Conservation (phyloP, 1,284 basidiomycete genomes). For the Cutaneotrichosporon sp. region DNA sequence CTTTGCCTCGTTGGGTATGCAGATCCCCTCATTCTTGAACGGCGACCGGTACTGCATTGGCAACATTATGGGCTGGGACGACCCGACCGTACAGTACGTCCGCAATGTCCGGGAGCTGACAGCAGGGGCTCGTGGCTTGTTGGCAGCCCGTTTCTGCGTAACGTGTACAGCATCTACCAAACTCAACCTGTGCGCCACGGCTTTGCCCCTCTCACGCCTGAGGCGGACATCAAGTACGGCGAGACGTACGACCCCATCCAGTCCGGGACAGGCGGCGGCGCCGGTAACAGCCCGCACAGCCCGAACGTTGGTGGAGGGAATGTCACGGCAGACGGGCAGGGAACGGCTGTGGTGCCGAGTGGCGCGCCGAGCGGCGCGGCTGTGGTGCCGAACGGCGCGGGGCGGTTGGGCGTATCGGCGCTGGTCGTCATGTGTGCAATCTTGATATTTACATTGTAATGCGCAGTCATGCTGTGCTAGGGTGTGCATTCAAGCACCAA, state of each 20-base stretch:
- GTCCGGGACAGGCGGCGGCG: not conserved
- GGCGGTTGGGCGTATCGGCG: too few relatives aligned
- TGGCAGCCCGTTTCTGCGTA: constrained; percentile 63
- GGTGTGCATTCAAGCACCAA: too few relatives aligned
- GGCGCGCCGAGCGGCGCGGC: not conserved
- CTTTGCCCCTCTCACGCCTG: constrained; percentile 60
- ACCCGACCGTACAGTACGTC: not conserved
- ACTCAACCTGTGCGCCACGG: constrained; percentile 73
- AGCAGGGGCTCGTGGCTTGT: constrained; percentile 56
- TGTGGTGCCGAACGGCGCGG: too few relatives aligned
- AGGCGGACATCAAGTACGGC: not conserved
- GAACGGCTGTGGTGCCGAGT: not conserved
- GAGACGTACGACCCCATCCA: not conserved
- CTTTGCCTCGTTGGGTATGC: not conserved
- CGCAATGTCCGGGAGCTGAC: not conserved
- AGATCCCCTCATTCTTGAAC: not conserved
- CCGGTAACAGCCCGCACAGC: not conserved
- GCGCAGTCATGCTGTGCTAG: too few relatives aligned
- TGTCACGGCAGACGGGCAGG: not conserved
- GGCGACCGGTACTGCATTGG: constrained; percentile 3
- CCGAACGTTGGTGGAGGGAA: not conserved
- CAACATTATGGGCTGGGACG: not conserved
- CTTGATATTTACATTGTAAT: not conserved
- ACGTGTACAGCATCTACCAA: constrained; percentile 82
- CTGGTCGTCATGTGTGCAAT: too few relatives aligned